These are phyloP conservation scores for Hyaloscypha hepaticicola DNA, from an alignment of 495 filamentous ascomycete genomes.

Conservation along the genomic window DNA sequence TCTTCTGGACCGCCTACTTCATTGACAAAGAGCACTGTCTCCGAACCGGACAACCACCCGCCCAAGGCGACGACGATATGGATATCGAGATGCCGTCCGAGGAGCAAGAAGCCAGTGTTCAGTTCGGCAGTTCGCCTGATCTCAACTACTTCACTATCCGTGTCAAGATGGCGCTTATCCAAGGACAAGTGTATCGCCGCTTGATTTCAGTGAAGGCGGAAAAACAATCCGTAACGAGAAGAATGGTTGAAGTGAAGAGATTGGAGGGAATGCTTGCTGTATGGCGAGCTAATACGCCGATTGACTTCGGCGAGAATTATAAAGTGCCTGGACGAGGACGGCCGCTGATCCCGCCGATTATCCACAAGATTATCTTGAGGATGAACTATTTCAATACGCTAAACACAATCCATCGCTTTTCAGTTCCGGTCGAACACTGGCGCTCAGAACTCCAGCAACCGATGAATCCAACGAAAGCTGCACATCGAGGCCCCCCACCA, in stretches of 20 bases:
- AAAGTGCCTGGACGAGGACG: neutral
- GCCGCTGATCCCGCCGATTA: neutral
- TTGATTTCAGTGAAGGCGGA: slow-evolving; percentile 89
- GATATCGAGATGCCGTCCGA: slow-evolving; percentile 92
- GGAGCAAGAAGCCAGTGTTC: slow-evolving; percentile 79
- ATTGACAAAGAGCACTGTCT: slow-evolving; percentile 94
- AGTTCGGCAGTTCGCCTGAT: slow-evolving; percentile 78
- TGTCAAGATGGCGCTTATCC: slow-evolving; percentile 84
- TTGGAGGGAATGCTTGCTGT: slow-evolving; percentile 87
- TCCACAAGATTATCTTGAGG: slow-evolving; percentile 5
- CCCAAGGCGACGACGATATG: slow-evolving; percentile 97
- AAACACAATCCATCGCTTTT: neutral
- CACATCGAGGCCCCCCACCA: slow-evolving; percentile 76
- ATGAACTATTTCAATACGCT: slow-evolving; percentile 5
- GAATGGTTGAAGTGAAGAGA: slow-evolving; percentile 90
- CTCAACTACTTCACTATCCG: slow-evolving; percentile 81
- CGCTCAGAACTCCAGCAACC: neutral
- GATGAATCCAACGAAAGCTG: neutral
- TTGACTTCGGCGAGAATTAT: slow-evolving; percentile 32
- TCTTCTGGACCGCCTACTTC: slow-evolving; percentile 97
- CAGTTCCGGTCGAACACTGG: neutral
- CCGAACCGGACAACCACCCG: slow-evolving; percentile 83
- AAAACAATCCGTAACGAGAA: slow-evolving; percentile 83
- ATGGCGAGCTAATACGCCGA: slow-evolving; percentile 90
- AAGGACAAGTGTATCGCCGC: slow-evolving; percentile 88